A percentile compares a stretch with the other conserved stretches of the same genome.
phyloP scores from a whole-genome alignment of 768 basidiomycete species.

The Cystobasidium tubakii region DNA sequence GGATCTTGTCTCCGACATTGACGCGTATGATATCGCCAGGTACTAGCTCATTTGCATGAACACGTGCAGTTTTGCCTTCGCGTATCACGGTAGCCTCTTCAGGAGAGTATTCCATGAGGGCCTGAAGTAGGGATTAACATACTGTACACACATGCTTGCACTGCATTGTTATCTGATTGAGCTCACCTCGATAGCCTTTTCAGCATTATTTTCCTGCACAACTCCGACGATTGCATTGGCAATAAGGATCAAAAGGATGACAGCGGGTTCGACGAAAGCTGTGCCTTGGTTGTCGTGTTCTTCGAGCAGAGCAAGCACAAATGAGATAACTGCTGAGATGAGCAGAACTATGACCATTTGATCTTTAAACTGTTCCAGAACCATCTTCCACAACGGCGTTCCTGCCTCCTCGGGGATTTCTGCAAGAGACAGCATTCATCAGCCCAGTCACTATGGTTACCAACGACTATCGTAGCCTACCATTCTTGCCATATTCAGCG shows the following conservation, averaged over 20 bases:
- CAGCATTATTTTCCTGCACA: slow-evolving; percentile 91
- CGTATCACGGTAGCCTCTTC: slow-evolving; percentile 90
- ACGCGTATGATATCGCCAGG: slow-evolving; percentile 89
- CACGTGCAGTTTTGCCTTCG: slow-evolving; percentile 61
- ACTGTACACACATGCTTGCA: background rate
- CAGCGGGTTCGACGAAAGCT: slow-evolving; percentile 89
- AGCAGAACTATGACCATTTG: slow-evolving; percentile 95
- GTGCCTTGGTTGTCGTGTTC: slow-evolving; percentile 63
- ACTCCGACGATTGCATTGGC: slow-evolving; percentile 98
- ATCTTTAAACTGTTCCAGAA: slow-evolving; percentile 99
- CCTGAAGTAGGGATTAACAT: slow-evolving; percentile 54
- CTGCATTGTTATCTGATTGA: background rate
- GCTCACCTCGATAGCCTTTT: slow-evolving; percentile 92
- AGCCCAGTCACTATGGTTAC: background rate
- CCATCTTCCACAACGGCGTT: slow-evolving; percentile 85
- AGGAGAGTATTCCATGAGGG: slow-evolving; percentile 91
- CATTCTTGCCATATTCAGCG: slow-evolving; percentile 31
- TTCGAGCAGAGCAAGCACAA: slow-evolving; percentile 83
- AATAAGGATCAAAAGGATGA: slow-evolving; percentile 89
- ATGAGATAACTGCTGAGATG: slow-evolving; percentile 85
- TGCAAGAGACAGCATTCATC: slow-evolving; percentile 48
- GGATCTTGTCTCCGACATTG: slow-evolving; percentile 88
- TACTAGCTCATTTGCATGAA: slow-evolving; percentile 83
- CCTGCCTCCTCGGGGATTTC: slow-evolving; percentile 87
- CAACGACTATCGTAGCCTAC: background rate